phyloP scores from a whole-genome alignment of 305 asterid genomes.

The Fraxinus angustifolia region DNA sequence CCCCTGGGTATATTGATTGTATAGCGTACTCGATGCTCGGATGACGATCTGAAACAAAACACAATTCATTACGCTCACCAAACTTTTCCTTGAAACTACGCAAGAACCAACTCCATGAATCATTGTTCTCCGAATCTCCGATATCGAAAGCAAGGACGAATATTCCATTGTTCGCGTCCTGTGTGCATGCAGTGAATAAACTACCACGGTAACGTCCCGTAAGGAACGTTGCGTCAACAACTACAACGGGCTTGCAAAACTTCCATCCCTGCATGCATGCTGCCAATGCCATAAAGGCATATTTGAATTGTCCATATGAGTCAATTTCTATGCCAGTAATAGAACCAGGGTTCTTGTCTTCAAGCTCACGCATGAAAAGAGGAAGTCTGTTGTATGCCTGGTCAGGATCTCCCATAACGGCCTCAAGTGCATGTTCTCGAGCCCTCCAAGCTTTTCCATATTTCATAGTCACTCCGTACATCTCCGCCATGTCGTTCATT shows the following conservation, averaged over 20 bases:
- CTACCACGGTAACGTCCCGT: too few relatives aligned
- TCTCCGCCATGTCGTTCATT: not conserved
- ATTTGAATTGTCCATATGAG: not conserved
- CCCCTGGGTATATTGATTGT: not conserved
- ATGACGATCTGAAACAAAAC: not conserved
- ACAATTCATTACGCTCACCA: not conserved
- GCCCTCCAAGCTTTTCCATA: not conserved
- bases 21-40: not conserved
- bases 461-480: not conserved
- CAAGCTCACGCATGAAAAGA: not conserved
- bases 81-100: not conserved
- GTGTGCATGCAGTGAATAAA: too few relatives aligned
- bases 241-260: not conserved
- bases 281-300: not conserved
- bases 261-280: not conserved
- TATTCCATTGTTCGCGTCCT: not conserved
- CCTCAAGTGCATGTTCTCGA: not conserved
- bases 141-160: not conserved
- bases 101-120: not conserved
- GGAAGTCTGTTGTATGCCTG: not conserved
- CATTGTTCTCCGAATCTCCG: not conserved
- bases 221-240: too few relatives aligned
- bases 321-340: not conserved
- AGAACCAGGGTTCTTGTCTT: not conserved
- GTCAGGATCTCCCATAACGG: not conserved